Evolutionary conservation across 805 yeast genomes (phyloP).

Genomic region (Metschnikowia colocasiae): DNA sequence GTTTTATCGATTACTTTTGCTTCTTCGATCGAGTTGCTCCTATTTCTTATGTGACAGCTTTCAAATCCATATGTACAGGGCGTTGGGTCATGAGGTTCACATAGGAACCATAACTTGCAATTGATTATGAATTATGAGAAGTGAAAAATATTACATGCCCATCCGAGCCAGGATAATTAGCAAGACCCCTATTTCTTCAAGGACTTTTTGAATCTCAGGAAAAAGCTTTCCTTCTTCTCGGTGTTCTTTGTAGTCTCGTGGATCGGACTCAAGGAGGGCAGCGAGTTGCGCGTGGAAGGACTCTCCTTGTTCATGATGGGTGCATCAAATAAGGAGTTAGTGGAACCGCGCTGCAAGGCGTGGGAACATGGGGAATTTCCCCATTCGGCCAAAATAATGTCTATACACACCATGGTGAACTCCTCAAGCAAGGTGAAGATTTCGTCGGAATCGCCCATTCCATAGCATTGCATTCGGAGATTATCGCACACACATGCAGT

Average conservation of each 20-base stretch:
- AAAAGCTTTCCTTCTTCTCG: background rate
- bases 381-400: background rate
- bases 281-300: background rate
- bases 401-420: background rate
- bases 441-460: conserved; percentile 8
- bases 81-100: too few relatives aligned
- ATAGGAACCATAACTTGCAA: too few relatives aligned
- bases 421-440: conserved; percentile 1
- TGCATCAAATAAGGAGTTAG: background rate
- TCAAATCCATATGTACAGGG: too few relatives aligned
- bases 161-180: too few relatives aligned
- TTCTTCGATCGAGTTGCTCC: too few relatives aligned
- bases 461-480: conserved; percentile 13
- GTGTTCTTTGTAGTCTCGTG: background rate
- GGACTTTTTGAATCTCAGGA: background rate
- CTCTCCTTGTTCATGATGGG: background rate
- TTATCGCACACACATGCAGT: conserved; percentile 10
- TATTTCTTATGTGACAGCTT: too few relatives aligned
- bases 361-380: background rate
- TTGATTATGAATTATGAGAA: too few relatives aligned
- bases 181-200: background rate
- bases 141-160: too few relatives aligned
- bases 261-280: background rate
- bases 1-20: too few relatives aligned
- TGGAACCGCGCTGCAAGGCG: background rate